Evolutionary conservation across 139 green algal genomes (phyloP).

Genomic region (Coelastrella sp.): DNA sequence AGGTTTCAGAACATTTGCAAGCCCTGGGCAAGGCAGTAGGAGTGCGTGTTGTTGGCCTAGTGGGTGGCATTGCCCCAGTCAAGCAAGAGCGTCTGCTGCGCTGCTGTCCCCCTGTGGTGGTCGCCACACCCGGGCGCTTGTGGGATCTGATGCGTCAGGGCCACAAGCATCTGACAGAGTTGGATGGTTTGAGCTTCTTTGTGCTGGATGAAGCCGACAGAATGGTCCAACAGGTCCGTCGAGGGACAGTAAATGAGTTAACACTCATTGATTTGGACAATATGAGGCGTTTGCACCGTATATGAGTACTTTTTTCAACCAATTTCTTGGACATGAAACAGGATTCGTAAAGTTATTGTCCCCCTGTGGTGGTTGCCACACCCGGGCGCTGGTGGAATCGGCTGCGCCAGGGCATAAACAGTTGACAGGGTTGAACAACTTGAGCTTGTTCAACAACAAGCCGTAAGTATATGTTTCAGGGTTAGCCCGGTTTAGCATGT

Average conservation of each 20-base stretch:
- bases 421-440: no score
- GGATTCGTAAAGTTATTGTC: no score
- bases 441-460: no score
- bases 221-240: constrained; percentile 86
- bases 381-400: no score
- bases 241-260: not conserved
- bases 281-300: no score
- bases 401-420: no score
- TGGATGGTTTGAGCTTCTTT: constrained; percentile 84
- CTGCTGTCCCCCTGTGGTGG: constrained; percentile 79
- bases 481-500: no score
- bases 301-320: no score
- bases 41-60: constrained; percentile 87
- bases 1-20: constrained; percentile 82
- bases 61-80: constrained; percentile 89
- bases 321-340: no score
- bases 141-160: constrained; percentile 95
- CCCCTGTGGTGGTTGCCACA: no score
- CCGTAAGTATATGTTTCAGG: no score
- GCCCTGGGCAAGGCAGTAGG: constrained; percentile 68
- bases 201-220: constrained; percentile 97
- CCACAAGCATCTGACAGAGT: constrained; percentile 73
- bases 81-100: constrained; percentile 94
- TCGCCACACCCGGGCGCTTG: constrained; percentile 95
- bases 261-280: no score